Conservation (phyloP, 2,329 filamentous ascomycete genomes). For the Cryphonectria nitschkei region DNA sequence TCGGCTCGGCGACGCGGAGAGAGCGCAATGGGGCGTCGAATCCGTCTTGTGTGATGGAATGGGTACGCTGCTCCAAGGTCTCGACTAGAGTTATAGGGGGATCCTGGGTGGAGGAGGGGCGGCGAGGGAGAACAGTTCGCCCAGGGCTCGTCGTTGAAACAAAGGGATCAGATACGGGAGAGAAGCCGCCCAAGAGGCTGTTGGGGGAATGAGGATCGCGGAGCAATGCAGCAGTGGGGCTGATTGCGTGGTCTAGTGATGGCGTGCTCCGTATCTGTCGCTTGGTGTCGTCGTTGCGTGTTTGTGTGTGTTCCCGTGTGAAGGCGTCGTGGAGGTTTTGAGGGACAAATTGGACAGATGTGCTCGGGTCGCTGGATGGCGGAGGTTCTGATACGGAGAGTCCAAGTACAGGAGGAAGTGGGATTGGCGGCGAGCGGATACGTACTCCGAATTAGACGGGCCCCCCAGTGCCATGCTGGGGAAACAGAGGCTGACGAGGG, state of each 20-base stretch:
- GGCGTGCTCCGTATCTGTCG: neutral
- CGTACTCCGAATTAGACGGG: neutral
- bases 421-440: conserved; percentile 6
- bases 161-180: conserved; percentile 4
- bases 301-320: neutral
- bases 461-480: neutral
- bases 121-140: conserved; percentile 1
- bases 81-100: neutral
- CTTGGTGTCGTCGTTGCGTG: conserved; percentile 1
- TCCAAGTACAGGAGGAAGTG: conserved; percentile 4
- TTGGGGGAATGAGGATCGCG: neutral
- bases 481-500: neutral
- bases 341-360: conserved; percentile 8
- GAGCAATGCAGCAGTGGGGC: neutral
- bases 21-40: neutral
- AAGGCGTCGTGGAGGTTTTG: neutral
- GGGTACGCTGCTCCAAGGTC: neutral
- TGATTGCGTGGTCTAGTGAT: neutral
- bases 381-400: conserved; percentile 17
- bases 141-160: conserved; percentile 5
- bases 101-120: neutral
- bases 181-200: neutral
- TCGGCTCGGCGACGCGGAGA: conserved; percentile 14
- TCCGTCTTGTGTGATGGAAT: neutral
- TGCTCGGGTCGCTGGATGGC: conserved; percentile 13